These are phyloP conservation scores for Eremochloa ophiuroides DNA, from an alignment of 176 grass and related monocot species.

Conservation along the genomic window DNA sequence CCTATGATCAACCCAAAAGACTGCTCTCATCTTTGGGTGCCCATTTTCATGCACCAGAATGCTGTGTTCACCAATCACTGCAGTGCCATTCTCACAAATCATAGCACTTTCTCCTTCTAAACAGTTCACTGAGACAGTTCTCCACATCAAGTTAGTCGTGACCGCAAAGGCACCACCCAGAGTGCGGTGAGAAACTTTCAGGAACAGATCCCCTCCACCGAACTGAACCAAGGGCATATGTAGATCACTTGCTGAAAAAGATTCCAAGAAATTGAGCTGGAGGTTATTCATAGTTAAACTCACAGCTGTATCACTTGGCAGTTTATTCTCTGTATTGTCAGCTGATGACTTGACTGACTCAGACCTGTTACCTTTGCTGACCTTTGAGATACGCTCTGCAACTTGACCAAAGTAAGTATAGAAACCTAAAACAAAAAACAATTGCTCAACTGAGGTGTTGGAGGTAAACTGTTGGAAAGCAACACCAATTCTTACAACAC, in stretches of 20 bases:
- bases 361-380: conserved; percentile 59
- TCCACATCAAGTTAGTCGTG: conserved; percentile 81
- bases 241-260: conserved; percentile 37
- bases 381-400: conserved; percentile 78
- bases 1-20: conserved; percentile 91
- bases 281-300: conserved; percentile 69
- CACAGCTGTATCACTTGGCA: conserved; percentile 94
- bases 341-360: conserved; percentile 20
- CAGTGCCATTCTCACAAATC: conserved; percentile 45
- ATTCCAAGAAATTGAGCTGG: conserved; percentile 91
- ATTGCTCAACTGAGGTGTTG: conserved; percentile 91
- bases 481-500: conserved; percentile 92
- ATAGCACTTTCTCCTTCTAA: conserved; percentile 62
- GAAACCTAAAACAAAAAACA: conserved; percentile 93
- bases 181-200: conserved; percentile 97
- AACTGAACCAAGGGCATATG: conserved; percentile 80
- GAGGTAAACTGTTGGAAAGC: conserved; percentile 70
- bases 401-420: conserved; percentile 93
- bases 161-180: conserved; percentile 97
- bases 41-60: conserved; percentile 41
- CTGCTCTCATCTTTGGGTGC: conserved; percentile 79
- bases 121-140: conserved; percentile 79
- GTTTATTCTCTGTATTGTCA: conserved; percentile 60
- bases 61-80: conserved; percentile 16
- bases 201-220: conserved; percentile 67